Base-by-base conservation (phyloP, 176 grass and related monocot genomes). In the Tillandsia fasciculata region DNA sequence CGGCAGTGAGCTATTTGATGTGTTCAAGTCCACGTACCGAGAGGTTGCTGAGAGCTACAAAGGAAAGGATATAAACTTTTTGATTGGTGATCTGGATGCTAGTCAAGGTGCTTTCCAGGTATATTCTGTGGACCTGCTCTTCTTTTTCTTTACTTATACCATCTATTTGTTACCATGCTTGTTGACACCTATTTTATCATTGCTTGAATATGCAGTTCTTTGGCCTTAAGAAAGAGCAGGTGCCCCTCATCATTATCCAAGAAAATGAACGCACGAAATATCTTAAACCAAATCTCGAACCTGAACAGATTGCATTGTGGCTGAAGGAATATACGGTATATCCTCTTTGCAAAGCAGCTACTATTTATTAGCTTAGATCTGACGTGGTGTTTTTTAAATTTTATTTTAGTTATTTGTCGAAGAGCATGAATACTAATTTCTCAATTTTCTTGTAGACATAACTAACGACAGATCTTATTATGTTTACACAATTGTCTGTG, bases 21-120 rank as follows among this genome's bases (percentile, higher is more conserved):
- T 64, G 22, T 67, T 76, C 64, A 67, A 76, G 51, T 76, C 64
- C 26, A 67, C 57, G 26, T 76, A 66, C 13, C 14, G 48, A 48
- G 64, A 76, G 64, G 9, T 56, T 76, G 64, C 74, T 67, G 50
- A 67, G 15, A 53, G n/a, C 23, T 76, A 76, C 49, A 76, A 76
- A 52, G 74, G 27, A 52, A 57, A 76, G 17, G 56, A 67, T 48
- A 48, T 76, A 10, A 57, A 15, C 26, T 76, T 76, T 67, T 26
- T 76, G 63, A 67, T 76, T 48, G 74, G 51, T 42, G 50, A 67
- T 47, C 51, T 76, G 28, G 74, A 76, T 23, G 74, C 64, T 14
- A 76, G 74, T 48, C 20, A 76, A 15, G 26, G 13, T 12, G 74
- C 64, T 50, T 67, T 76, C 2, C 26, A 76, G 64, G 74, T 76